Conservation (phyloP, 73 alveolate genomes). For the Paramecium sexaurelia region DNA sequence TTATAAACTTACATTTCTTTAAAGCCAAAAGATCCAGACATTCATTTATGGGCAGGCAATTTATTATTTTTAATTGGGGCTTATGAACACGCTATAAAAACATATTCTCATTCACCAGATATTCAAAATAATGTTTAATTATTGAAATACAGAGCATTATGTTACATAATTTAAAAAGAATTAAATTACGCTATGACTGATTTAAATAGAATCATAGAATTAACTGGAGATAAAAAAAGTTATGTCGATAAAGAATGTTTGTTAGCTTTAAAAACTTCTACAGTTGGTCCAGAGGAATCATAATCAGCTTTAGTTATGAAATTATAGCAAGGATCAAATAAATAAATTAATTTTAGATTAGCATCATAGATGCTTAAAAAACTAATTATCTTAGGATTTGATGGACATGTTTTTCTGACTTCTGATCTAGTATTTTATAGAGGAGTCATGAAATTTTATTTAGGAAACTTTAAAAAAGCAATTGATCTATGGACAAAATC, state of each 20-base stretch:
- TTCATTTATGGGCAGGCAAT: slow-evolving; percentile 71
- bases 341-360: not conserved
- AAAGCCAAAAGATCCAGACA: slow-evolving; percentile 61
- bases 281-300: slow-evolving; percentile 58
- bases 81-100: slow-evolving; percentile 61
- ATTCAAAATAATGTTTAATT: slow-evolving; percentile 48
- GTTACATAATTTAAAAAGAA: slow-evolving; percentile 58
- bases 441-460: slow-evolving; percentile 59
- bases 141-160: slow-evolving; percentile 55
- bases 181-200: slow-evolving; percentile 56
- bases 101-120: slow-evolving; percentile 64
- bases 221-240: slow-evolving; percentile 64
- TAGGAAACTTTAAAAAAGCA: slow-evolving; percentile 56
- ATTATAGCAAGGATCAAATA: not conserved
- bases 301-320: not conserved
- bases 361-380: slow-evolving; percentile 43
- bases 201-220: slow-evolving; percentile 54
- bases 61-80: slow-evolving; percentile 60
- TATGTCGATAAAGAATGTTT: slow-evolving; percentile 53
- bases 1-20: slow-evolving; percentile 51
- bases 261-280: slow-evolving; percentile 50
- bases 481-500: slow-evolving; percentile 50
- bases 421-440: slow-evolving; percentile 61
- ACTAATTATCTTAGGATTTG: not conserved
- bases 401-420: slow-evolving; percentile 35